Base-by-base conservation (phyloP, 1,139 yeast genomes). In the Debaryomyces subglobosus region DNA sequence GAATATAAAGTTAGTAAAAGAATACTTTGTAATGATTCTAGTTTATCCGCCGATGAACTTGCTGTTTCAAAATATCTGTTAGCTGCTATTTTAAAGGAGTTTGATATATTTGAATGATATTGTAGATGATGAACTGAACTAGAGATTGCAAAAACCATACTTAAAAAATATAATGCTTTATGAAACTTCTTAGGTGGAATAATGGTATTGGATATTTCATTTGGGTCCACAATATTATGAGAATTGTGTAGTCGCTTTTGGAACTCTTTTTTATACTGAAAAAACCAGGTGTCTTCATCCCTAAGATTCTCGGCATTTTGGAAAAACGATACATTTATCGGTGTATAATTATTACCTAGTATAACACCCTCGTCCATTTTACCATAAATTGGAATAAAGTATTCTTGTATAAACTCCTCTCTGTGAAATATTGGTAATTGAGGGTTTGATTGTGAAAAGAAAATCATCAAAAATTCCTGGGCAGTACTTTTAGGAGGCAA, bases 351-450 rank as follows among this genome's bases (percentile, higher is more conserved):
- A 0, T 89, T 82, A 0, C 90, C 91, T 43, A 89, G 69, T 2
- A 85, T 76, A 0, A 82, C 69, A 37, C 70, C 69, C 1, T 72
- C 62, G 27, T 89, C 83, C 48, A 87, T 71, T 5, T 72, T 65
- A 2, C 97, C 97, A 61, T 90, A 90, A 1, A 90, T 75, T 0
- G 96, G 97, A 51, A 82, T 79, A 61, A 87, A 91, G 60, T 83
- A 84, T 39, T 74, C 72, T 45, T 71, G 70, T 39, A 91, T 64
- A 59, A 90, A 90, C 53, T 79, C 82, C 58, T 89, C 96, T 34
- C 96, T 77, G 62, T 91, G 97, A 45, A 91, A 66, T 4, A 90
- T 76, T 0, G 97, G 97, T 35, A 88, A 62, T 63, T 89, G 96
- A 3, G 96, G 74, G 61, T 90, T 90, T 15, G 94, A 81, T 57